These are phyloP conservation scores for Apiosordaria backusii DNA, from an alignment of 495 filamentous ascomycete species.

Conservation along the genomic window DNA sequence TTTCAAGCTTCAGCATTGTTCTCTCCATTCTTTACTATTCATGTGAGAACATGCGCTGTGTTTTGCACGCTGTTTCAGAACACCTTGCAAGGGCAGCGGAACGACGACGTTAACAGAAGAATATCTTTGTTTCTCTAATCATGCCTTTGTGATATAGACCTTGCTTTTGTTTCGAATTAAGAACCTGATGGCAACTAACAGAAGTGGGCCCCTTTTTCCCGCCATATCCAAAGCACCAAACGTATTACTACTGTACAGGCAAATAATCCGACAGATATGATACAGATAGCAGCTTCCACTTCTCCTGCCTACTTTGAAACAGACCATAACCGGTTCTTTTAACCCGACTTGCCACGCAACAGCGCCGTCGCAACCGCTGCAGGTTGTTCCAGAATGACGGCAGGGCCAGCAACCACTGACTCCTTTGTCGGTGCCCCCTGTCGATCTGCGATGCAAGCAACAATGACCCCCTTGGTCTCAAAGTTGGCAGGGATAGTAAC, in stretches of 20 bases:
- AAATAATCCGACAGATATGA: not conserved
- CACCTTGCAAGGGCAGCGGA: too few relatives aligned
- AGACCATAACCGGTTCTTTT: not conserved
- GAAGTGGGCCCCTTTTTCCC: not conserved
- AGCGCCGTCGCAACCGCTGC: conserved; percentile 17
- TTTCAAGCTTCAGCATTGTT: too few relatives aligned
- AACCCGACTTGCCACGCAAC: conserved; percentile 4
- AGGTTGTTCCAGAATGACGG: conserved; percentile 42
- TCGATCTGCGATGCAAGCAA: conserved; percentile 43
- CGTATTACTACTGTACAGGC: not conserved
- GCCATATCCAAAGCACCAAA: not conserved
- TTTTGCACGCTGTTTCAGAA: not conserved
- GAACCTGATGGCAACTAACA: not conserved
- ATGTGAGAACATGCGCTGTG: too few relatives aligned
- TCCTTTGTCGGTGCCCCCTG: conserved; percentile 47
- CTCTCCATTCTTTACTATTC: too few relatives aligned
- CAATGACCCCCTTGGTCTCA: conserved; percentile 48
- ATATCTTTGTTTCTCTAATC: not conserved
- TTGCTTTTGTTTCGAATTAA: not conserved
- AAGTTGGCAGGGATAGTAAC: conserved; percentile 45
- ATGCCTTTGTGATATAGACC: not conserved
- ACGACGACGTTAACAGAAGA: too few relatives aligned
- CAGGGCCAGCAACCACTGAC: conserved; percentile 38
- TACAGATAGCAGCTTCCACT: too few relatives aligned
- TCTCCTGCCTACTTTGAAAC: too few relatives aligned